Conservation (phyloP, 177 flowering plant genomes). For the Vitis hybrid region DNA sequence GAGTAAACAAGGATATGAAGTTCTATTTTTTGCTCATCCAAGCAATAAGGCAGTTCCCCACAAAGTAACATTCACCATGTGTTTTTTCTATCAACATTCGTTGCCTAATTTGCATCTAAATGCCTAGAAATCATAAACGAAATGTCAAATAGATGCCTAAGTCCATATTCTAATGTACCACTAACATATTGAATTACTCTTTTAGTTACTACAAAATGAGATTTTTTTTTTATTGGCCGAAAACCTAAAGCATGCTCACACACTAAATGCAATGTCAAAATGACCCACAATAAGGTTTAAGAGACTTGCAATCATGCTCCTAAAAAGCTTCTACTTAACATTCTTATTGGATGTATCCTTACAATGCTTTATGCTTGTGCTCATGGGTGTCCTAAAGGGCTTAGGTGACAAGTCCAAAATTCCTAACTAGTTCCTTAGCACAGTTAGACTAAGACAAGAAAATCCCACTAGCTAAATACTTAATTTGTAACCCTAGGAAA, state of each 20-base stretch:
- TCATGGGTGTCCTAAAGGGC: too few relatives aligned
- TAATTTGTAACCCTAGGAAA: too few relatives aligned
- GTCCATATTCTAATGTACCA: neutral
- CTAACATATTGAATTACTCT: neutral
- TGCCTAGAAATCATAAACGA: neutral
- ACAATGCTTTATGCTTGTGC: too few relatives aligned
- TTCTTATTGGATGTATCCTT: too few relatives aligned
- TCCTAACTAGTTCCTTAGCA: too few relatives aligned
- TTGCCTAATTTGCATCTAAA: neutral
- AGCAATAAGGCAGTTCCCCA: too few relatives aligned
- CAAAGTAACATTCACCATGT: neutral
- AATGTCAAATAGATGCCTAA: neutral
- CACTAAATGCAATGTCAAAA: neutral
- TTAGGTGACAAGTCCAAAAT: too few relatives aligned
- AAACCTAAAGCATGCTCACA: neutral
- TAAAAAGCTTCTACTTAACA: neutral
- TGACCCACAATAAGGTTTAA: neutral
- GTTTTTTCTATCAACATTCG: neutral
- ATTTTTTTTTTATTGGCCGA: neutral
- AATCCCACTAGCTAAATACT: too few relatives aligned
- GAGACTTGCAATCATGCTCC: neutral
- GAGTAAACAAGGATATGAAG: neutral
- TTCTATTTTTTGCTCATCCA: neutral
- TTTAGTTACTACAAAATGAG: neutral
- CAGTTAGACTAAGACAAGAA: too few relatives aligned